Evolutionary conservation across 148 eudicot species (phyloP).

Genomic region (Heliamphora exappendiculata): DNA sequence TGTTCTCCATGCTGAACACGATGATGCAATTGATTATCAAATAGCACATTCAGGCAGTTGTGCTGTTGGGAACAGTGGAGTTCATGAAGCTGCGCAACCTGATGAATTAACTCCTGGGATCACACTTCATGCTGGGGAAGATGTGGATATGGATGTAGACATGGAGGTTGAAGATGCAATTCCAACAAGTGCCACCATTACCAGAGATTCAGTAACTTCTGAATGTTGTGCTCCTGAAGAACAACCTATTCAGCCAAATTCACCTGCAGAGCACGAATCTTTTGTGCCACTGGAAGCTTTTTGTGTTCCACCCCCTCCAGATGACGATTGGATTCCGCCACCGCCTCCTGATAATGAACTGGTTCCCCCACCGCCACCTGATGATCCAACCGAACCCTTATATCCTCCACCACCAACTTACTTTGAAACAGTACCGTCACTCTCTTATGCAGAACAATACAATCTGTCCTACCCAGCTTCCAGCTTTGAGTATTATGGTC

Average conservation of each 20-base stretch:
- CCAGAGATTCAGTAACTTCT: constrained; percentile 9
- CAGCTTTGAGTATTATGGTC: constrained; percentile 43
- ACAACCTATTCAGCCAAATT: constrained; percentile 24
- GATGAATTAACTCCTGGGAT: constrained; percentile 24
- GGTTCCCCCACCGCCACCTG: constrained; percentile 95
- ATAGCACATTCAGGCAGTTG: constrained; percentile 12
- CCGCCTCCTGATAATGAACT: constrained; percentile 89
- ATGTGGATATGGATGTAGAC: constrained; percentile 92
- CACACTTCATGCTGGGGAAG: constrained; percentile 36
- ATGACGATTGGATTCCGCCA: constrained; percentile 82
- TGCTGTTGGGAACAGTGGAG: constrained; percentile 24
- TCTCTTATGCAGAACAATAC: constrained; percentile 46
- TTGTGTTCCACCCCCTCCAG: constrained; percentile 67
- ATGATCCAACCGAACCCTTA: constrained; percentile 57
- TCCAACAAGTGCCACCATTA: constrained; percentile 15
- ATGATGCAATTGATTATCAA: constrained; percentile 9
- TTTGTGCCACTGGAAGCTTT: constrained; percentile 23
- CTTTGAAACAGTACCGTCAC: constrained; percentile 34
- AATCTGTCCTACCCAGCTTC: constrained; percentile 35
- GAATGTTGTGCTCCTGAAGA: constrained; percentile 16
- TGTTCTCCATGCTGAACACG: constrained; percentile 12
- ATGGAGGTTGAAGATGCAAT: constrained; percentile 84
- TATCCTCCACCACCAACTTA: constrained; percentile 40
- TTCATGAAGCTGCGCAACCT: constrained; percentile 16
- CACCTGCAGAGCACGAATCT: constrained; percentile 19